phyloP scores from a whole-genome alignment of 1,139 yeast species.

The Nadsonia commutata region DNA sequence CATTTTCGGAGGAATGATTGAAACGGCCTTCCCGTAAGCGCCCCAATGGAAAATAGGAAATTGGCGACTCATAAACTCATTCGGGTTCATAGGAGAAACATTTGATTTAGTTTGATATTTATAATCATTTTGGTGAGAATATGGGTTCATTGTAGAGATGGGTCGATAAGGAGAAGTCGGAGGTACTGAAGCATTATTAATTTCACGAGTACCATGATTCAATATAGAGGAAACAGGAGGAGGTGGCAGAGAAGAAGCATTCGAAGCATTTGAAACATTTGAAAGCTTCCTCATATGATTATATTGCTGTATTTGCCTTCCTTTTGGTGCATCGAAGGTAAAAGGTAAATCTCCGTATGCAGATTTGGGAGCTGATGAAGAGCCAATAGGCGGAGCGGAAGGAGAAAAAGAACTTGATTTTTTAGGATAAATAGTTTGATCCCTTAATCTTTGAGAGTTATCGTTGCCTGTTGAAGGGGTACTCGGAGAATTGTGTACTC shows the following conservation, averaged over 20 bases:
- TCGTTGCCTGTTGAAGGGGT: no score
- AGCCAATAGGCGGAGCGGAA: slow-evolving; percentile 1
- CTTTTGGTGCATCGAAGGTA: not conserved
- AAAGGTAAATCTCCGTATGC: not conserved
- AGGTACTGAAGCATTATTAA: slow-evolving; percentile 5
- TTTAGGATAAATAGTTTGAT: not conserved
- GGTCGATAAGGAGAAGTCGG: slow-evolving; percentile 6
- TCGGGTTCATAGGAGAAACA: slow-evolving; percentile 6
- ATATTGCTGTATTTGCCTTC: no score
- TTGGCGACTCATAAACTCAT: slow-evolving; percentile 34
- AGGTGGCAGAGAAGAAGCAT: not conserved
- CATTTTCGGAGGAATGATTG: slow-evolving; percentile 30
- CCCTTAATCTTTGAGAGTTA: not conserved
- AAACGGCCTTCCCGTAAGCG: slow-evolving; percentile 30
- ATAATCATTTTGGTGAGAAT: not conserved
- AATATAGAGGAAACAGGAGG: not conserved
- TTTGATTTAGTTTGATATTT: slow-evolving; percentile 1
- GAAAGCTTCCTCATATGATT: no score
- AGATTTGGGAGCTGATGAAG: not conserved
- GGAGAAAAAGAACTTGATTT: slow-evolving; percentile 4
- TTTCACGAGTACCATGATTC: not conserved
- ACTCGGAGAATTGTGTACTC: no score
- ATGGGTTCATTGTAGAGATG: not conserved
- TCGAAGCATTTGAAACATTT: not conserved
- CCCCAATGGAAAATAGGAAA: slow-evolving; percentile 74